Percentiles rank a stretch among this genome's conserved stretches.
Evolutionary conservation across 2,329 filamentous ascomycete genomes (phyloP).

Genomic region (Pseudocercospora fijiensis): DNA sequence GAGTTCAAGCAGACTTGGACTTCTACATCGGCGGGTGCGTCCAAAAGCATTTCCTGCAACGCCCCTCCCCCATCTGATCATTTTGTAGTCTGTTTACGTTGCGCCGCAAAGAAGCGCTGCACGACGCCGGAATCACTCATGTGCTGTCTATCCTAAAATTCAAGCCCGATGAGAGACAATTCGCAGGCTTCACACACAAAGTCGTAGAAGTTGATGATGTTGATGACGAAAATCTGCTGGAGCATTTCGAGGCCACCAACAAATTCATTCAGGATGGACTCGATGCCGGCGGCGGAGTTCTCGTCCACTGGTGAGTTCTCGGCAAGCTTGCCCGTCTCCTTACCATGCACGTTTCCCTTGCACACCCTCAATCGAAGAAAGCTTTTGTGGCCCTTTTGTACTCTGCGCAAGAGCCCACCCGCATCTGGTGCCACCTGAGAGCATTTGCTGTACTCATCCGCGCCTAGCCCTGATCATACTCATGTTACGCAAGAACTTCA

Average conservation of each 20-base stretch:
- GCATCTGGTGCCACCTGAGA: neutral
- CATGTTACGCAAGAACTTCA: neutral
- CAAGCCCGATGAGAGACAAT: constrained; percentile 56
- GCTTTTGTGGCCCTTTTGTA: neutral
- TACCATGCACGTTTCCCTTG: neutral
- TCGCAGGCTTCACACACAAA: constrained; percentile 63
- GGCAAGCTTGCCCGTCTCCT: neutral
- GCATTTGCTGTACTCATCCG: neutral
- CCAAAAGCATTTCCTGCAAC: constrained; percentile 17
- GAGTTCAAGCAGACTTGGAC: constrained; percentile 66
- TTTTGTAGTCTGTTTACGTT: constrained; percentile 71
- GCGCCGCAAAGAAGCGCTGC: constrained; percentile 67
- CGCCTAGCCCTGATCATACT: neutral
- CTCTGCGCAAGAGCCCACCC: neutral
- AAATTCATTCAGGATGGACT: constrained; percentile 80
- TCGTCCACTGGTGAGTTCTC: constrained; percentile 67
- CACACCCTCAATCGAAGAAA: neutral
- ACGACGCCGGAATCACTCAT: constrained; percentile 77
- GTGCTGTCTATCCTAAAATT: constrained; percentile 78
- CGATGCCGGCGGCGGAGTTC: constrained; percentile 58
- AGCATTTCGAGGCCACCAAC: constrained; percentile 75
- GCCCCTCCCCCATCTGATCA: constrained; percentile 30
- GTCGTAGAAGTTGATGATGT: constrained; percentile 86
- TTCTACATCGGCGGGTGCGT: constrained; percentile 78
- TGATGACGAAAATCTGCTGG: constrained; percentile 81